phyloP scores from a whole-genome alignment of 495 filamentous ascomycete genomes.

The Aspergillus ellipticus region DNA sequence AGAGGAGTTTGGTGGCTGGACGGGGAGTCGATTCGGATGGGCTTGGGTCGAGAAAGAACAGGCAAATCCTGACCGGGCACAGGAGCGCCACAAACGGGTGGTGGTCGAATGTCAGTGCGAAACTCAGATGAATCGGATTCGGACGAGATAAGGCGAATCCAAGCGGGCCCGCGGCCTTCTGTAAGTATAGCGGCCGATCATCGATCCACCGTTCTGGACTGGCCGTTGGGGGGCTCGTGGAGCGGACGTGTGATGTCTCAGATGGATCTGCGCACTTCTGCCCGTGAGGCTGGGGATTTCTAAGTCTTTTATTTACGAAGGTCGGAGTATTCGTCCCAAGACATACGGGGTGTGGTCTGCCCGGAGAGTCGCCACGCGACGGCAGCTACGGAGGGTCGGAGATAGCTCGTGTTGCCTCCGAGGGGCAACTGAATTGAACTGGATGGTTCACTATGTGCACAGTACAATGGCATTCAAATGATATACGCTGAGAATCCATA shows the following conservation, averaged over 20 bases:
- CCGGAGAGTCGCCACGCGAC: neutral
- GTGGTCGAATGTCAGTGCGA: slow-evolving; percentile 12
- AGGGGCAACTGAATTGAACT: neutral
- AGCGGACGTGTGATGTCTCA: neutral
- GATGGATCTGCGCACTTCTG: neutral
- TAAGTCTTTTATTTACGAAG: neutral
- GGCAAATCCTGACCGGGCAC: neutral
- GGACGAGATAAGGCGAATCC: slow-evolving; percentile 7
- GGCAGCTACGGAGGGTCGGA: neutral
- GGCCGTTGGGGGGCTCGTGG: neutral
- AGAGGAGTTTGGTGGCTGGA: neutral
- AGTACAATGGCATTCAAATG: slow-evolving; percentile 8
- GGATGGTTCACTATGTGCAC: slow-evolving; percentile 11
- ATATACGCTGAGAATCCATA: slow-evolving; percentile 13
- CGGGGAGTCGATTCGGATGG: neutral
- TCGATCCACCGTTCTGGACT: slow-evolving; percentile 10
- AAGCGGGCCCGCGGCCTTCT: slow-evolving; percentile 12
- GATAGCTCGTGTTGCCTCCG: neutral
- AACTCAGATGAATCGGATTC: slow-evolving; percentile 12
- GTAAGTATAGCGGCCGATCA: slow-evolving; percentile 25
- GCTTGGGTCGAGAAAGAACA: neutral
- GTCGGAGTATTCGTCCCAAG: no score
- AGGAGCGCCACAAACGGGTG: neutral
- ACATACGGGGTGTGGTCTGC: neutral
- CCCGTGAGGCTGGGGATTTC: no score